These are phyloP conservation scores for Abrus precatorius DNA, from an alignment of 306 rosid genomes.

Conservation along the genomic window DNA sequence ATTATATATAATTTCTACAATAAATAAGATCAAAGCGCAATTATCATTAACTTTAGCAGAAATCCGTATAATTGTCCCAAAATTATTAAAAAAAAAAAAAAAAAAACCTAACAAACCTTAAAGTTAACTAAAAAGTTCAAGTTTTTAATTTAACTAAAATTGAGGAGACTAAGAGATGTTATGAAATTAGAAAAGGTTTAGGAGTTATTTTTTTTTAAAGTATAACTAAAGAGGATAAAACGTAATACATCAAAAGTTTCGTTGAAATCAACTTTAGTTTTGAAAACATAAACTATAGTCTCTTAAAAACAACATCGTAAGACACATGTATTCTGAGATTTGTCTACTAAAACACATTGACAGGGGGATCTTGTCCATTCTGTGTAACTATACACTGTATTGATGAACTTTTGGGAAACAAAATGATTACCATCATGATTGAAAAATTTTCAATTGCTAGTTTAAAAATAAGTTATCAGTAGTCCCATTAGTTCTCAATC, in stretches of 20 bases:
- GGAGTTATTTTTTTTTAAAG: too few species aligned
- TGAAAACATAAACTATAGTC: not conserved
- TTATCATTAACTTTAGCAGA: too few species aligned
- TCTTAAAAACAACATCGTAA: not conserved
- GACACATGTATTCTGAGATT: constrained; percentile 1
- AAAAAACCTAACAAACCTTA: too few species aligned
- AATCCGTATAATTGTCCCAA: too few species aligned
- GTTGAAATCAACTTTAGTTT: not conserved
- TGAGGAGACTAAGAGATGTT: too few species aligned
- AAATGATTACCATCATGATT: constrained; percentile 47
- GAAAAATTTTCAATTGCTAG: constrained; percentile 16
- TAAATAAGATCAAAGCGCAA: too few species aligned
- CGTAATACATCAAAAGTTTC: not conserved
- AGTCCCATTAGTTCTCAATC: constrained; percentile 20
- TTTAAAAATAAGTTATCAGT: constrained; percentile 11
- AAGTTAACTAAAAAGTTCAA: too few species aligned
- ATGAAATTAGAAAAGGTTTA: too few species aligned
- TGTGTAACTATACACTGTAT: not conserved
- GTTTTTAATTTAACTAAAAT: too few species aligned
- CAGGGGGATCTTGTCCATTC: constrained; percentile 8
- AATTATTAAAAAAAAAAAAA: too few species aligned
- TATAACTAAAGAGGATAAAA: not conserved
- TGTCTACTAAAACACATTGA: constrained; percentile 27
- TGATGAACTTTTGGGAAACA: constrained; percentile 45
- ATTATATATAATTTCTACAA: too few species aligned